These are phyloP conservation scores for Thermoascus crustaceus DNA, from an alignment of 2,329 filamentous ascomycete genomes.

Conservation along the genomic window DNA sequence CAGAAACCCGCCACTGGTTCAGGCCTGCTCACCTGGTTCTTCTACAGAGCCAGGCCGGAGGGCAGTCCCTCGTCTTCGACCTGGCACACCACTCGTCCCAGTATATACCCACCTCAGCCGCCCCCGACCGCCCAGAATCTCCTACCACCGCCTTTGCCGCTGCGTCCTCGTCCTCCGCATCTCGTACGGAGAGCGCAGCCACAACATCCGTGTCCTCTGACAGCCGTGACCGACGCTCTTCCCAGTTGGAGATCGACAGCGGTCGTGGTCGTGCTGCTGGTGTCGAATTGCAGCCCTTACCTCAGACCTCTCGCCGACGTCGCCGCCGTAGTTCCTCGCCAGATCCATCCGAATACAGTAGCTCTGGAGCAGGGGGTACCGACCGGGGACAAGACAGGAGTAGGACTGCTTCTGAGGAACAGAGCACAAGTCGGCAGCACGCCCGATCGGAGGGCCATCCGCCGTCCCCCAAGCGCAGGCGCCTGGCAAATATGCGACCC, in stretches of 20 bases:
- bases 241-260: slow-evolving; percentile 9
- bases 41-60: slow-evolving; percentile 33
- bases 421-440: slow-evolving; percentile 15
- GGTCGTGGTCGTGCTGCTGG: slow-evolving; percentile 9
- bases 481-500: slow-evolving; percentile 55
- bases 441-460: slow-evolving; percentile 23
- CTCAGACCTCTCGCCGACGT: slow-evolving; percentile 20
- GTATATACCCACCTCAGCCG: slow-evolving; percentile 51
- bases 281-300: slow-evolving; percentile 7
- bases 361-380: slow-evolving; percentile 15
- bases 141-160: slow-evolving; percentile 46
- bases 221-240: slow-evolving; percentile 17
- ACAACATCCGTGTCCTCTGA: slow-evolving; percentile 13
- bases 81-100: slow-evolving; percentile 63
- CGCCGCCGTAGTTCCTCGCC: slow-evolving; percentile 22
- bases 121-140: slow-evolving; percentile 58
- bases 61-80: slow-evolving; percentile 49
- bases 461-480: slow-evolving; percentile 50
- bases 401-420: slow-evolving; percentile 19
- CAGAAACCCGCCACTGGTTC: slow-evolving; percentile 8
- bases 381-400: slow-evolving; percentile 18
- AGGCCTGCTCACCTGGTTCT: slow-evolving; percentile 40
- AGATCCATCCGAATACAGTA: slow-evolving; percentile 15
- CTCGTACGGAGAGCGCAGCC: slow-evolving; percentile 13
- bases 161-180: slow-evolving; percentile 39